A percentile compares a stretch with the other conserved stretches of the same genome.
Conservation (phyloP, 768 basidiomycete species). For the Auriculariales sp. region DNA sequence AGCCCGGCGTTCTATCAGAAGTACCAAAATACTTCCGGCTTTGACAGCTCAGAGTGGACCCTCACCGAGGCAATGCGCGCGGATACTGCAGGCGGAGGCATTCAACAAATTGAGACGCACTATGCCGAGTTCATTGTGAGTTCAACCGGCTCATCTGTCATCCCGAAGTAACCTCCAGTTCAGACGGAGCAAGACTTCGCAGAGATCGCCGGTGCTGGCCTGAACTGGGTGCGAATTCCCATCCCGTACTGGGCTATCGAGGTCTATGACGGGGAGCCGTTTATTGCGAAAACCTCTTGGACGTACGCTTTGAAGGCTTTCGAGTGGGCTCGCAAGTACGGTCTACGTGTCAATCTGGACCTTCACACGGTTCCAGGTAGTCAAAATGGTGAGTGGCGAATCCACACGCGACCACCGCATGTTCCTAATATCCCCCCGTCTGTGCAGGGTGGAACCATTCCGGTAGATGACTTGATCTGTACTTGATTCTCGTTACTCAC, state of each 20-base stretch:
- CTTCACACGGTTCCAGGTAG: conserved; percentile 64
- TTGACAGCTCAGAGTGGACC: conserved; percentile 72
- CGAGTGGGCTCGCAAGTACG: conserved; percentile 93
- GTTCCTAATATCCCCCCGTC: conserved; percentile 23
- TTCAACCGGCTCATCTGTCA: conserved; percentile 3
- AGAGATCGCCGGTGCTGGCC: conserved; percentile 80
- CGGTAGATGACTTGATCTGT: neutral
- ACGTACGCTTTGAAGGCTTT: conserved; percentile 89
- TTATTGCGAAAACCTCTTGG: conserved; percentile 70
- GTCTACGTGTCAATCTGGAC: conserved; percentile 85
- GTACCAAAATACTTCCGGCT: conserved; percentile 30
- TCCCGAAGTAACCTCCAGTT: conserved; percentile 1
- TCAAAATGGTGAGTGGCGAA: conserved; percentile 42
- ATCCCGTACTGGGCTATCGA: conserved; percentile 91
- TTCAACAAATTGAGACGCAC: conserved; percentile 64
- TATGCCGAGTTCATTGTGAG: conserved; percentile 88
- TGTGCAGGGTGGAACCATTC: neutral
- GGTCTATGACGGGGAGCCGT: conserved; percentile 62
- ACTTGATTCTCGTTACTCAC: neutral
- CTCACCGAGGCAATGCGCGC: conserved; percentile 53
- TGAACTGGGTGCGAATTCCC: conserved; percentile 88
- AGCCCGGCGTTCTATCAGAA: conserved; percentile 70
- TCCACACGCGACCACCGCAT: neutral
- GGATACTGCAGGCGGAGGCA: conserved; percentile 52
- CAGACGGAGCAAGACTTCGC: conserved; percentile 94